Base-by-base conservation (phyloP, 2,329 filamentous ascomycete species). In the Aspergillus sp. region DNA sequence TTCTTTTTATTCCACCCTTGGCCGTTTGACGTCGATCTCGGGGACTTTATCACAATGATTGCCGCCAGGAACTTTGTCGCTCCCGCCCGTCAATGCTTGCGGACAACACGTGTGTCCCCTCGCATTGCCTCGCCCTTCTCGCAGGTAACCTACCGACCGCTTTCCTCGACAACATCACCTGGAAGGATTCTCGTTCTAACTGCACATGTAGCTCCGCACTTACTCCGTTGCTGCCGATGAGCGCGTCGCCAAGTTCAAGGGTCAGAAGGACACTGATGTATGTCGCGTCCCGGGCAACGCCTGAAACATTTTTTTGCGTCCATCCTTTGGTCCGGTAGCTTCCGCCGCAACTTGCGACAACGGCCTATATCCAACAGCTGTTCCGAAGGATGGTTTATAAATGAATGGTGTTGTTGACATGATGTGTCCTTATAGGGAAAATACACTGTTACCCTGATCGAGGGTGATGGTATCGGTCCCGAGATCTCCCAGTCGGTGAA, bases 401-500 rank as follows among this genome's bases (percentile, higher is more conserved):
- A 54, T 56, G 54, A 54, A 61, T 64, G 44, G 67, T 59, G 53
- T 19, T 59, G 60, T 57, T 66, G 57, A 71, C 60, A 21, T 42
- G 17, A 17, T 57, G 49, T 58, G 19, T 52, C 30, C 65, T 44
- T 68, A 62, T 72, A 96, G 92, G 95, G 95, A 75, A 95, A 95
- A 81, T 99, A 90, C 86, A 90, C 91, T 60, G 95, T 99, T 74
- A 94, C 91, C 72, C 84, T 99, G 81, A 99, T 99, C 69, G 96
- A 99, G 86, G 95, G 96, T 81, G 96, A 99, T 76, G 95, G 95
- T 78, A 99, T 99, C 78, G 95, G 95, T 64, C 95, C 95, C 66
- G 94, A 99, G 83, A 99, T 99, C 77, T 88, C 95, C 68, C 89
- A 96, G 81, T 96, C 95, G 54, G 93, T 99, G 75, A 99, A 98